Base-by-base conservation (phyloP, 495 filamentous ascomycete genomes). In the Penicillium paxilli region DNA sequence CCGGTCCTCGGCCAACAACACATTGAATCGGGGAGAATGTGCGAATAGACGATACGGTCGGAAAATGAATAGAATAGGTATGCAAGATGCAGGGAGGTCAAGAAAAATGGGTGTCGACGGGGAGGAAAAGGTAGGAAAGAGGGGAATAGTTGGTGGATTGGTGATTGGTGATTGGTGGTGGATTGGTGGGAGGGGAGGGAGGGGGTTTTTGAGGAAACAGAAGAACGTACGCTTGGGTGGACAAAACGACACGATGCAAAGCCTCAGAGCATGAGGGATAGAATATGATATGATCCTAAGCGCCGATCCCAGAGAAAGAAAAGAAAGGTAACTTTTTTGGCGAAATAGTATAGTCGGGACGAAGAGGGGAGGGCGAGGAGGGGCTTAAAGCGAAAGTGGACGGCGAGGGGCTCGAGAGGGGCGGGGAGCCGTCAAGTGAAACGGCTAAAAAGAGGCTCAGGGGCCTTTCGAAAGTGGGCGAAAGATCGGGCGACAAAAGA, bases 161-260 rank as follows among this genome's bases (percentile, higher is more conserved):
- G 49, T 33, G 11, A 33, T 33, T 54, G 46, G 17, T 25, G 47
- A 37, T 37, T 37, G 33, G 32, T 52, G 56, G 32, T 52, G 57
- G 32, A 35, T 51, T 24, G 52, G 51, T 49, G 44, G 52, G 57
- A 50, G 59, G 57, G 40, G 59, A 52, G 60, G 50, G 54, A 57
- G 51, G 44, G 49, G 54, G 48, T 44, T 53, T 46, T 47, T 54
- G 51, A 38, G 47, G 54, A 50, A 53, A 62, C 22, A 47, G 46
- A 35, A 25, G 44, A 35, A 72, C 69, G 58, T 75, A 75, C 71
- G 66, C 62, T 68, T 69, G 64, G 68, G 71, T 71, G 66, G 69
- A 72, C 64, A 67, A 64, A 60, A 69, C 57, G 55, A 65, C 41
- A 62, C 57, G 47, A 64, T 66, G 55, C 60, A 66, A 64, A 66